phyloP scores from a whole-genome alignment of 257 asterid species.

The Verbascum thapsus region DNA sequence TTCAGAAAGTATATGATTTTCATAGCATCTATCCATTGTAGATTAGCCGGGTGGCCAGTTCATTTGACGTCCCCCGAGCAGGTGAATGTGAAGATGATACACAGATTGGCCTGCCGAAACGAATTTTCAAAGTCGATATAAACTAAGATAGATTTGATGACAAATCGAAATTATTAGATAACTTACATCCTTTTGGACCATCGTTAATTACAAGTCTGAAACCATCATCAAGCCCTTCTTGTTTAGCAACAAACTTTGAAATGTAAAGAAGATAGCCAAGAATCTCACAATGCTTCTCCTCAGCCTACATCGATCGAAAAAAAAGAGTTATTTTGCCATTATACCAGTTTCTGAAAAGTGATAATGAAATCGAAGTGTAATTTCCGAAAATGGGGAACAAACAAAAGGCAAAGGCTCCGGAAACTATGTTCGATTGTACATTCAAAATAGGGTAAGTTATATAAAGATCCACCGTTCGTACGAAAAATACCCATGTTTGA shows the following conservation, averaged over 20 bases:
- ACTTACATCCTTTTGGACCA: constrained; percentile 75
- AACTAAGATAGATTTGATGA: constrained; percentile 4
- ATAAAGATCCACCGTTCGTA: too few relatives aligned
- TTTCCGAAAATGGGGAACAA: too few relatives aligned
- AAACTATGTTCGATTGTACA: too few relatives aligned
- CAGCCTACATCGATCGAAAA: constrained; percentile 55
- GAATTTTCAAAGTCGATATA: constrained; percentile 18
- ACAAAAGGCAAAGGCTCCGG: too few relatives aligned
- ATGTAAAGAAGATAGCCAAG: constrained; percentile 84
- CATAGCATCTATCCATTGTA: too few relatives aligned
- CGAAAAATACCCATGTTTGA: too few relatives aligned
- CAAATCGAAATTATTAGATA: background rate
- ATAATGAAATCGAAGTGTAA: too few relatives aligned
- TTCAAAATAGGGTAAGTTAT: too few relatives aligned
- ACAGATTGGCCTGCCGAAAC: constrained; percentile 78
- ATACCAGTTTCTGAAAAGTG: background rate
- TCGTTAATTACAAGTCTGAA: constrained; percentile 88
- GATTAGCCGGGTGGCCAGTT: constrained; percentile 98
- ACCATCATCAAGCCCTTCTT: constrained; percentile 87
- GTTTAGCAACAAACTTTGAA: constrained; percentile 85
- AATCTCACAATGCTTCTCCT: constrained; percentile 72
- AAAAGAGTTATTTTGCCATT: background rate
- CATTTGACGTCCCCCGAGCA: constrained; percentile 93
- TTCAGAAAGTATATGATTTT: too few relatives aligned
- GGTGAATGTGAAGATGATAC: constrained; percentile 89